Percentiles rank a stretch among this genome's conserved stretches.
Evolutionary conservation across 202 grass and related monocot species (phyloP).

Genomic region (Hordeum pubiflorum): DNA sequence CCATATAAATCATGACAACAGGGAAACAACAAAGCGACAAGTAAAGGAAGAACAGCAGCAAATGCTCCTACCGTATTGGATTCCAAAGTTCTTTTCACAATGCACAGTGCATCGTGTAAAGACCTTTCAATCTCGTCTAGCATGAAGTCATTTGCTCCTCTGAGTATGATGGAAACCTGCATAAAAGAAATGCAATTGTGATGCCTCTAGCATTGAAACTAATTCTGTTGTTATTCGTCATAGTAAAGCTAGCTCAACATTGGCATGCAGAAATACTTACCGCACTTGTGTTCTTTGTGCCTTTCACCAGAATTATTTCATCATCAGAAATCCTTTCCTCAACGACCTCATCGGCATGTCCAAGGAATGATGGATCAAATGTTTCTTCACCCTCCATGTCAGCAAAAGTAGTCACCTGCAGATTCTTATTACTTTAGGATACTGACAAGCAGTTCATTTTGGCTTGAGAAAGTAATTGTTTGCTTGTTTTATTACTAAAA

Average conservation of each 20-base stretch:
- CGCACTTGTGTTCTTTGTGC: constrained; percentile 80
- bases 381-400: constrained; percentile 99
- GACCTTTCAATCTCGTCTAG: constrained; percentile 90
- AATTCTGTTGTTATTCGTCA: not conserved
- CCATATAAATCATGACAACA: not conserved
- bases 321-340: constrained; percentile 89
- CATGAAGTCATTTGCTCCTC: constrained; percentile 92
- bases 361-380: constrained; percentile 78
- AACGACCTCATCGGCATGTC: constrained; percentile 72
- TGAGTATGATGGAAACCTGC: constrained; percentile 88
- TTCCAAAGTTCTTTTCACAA: constrained; percentile 88
- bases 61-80: constrained; percentile 65
- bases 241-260: not conserved
- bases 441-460: not conserved
- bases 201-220: not conserved
- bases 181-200: constrained; percentile 4
- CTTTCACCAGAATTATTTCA: constrained; percentile 93
- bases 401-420: constrained; percentile 87
- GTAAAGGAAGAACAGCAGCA: not conserved
- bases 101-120: constrained; percentile 79
- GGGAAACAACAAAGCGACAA: not conserved
- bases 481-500: too few species aligned
- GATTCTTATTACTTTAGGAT: constrained; percentile 2
- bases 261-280: constrained; percentile 41
- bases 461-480: too few species aligned